Conservation (phyloP, 257 asterid species). For the Solanum commersonii region DNA sequence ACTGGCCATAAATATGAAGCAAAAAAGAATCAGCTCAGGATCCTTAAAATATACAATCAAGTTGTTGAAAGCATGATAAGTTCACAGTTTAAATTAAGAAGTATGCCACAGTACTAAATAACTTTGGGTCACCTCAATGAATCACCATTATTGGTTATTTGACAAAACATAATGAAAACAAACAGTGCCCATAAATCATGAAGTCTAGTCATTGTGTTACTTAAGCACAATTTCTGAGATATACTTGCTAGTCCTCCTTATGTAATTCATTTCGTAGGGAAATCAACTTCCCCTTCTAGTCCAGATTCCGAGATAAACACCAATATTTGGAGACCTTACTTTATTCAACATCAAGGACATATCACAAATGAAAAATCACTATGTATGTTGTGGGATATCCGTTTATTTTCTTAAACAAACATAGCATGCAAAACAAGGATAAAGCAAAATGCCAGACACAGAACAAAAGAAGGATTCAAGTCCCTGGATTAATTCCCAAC, state of each 20-base stretch:
- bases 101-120: neutral
- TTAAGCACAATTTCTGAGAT: neutral
- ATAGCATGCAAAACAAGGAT: neutral
- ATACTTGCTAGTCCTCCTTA: neutral
- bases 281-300: neutral
- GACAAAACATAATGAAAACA: neutral
- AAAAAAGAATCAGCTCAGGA: neutral
- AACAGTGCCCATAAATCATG: neutral
- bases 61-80: neutral
- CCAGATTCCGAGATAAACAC: neutral
- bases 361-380: neutral
- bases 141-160: neutral
- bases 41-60: neutral
- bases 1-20: slow-evolving; percentile 25
- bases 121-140: neutral
- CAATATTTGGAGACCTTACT: neutral
- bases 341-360: neutral
- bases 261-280: neutral
- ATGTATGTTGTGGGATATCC: neutral
- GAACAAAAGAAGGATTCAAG: neutral
- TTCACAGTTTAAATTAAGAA: neutral
- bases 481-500: neutral
- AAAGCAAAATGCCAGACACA: neutral
- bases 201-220: neutral
- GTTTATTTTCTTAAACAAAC: neutral